Evolutionary conservation across 225 moss, liverwort and hornwort species (phyloP).

Genomic region (Pseudisothecium myosuroides): DNA sequence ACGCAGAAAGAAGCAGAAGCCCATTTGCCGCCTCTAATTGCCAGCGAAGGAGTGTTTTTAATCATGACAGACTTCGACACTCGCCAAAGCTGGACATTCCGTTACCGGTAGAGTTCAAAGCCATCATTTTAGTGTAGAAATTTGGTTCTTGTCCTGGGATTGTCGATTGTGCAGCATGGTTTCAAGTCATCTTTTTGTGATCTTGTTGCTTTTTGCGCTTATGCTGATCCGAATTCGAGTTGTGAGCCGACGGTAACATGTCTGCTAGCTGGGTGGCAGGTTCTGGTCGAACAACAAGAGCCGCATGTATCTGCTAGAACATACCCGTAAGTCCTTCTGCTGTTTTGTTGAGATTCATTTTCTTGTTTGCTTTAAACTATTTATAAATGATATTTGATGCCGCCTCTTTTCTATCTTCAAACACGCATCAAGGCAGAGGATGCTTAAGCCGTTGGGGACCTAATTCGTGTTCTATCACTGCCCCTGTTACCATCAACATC

Average conservation of each 20-base stretch:
- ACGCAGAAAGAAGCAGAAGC: conserved; percentile 40
- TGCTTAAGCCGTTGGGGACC: neutral
- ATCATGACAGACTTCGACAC: conserved; percentile 42
- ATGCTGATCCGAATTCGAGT: neutral
- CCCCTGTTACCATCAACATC: neutral
- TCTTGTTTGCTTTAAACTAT: neutral
- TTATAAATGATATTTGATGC: neutral
- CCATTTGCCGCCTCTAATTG: conserved; percentile 22
- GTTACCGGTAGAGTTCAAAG: conserved; percentile 21
- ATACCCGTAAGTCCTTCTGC: conserved; percentile 15
- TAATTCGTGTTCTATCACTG: neutral
- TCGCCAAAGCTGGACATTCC: conserved; percentile 32
- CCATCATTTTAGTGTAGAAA: neutral
- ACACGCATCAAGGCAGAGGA: neutral
- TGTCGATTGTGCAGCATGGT: neutral
- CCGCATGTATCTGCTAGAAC: conserved; percentile 43
- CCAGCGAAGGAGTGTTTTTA: conserved; percentile 31
- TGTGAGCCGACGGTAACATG: neutral
- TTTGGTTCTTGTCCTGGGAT: neutral
- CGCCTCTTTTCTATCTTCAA: neutral
- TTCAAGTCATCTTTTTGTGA: neutral
- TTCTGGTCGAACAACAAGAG: conserved; percentile 54
- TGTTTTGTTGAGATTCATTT: neutral
- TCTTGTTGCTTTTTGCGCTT: neutral
- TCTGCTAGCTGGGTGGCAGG: neutral